Percentiles rank a stretch among this genome's conserved stretches.
phyloP scores from a whole-genome alignment of 352 stramenopile species.

The Globisporangium polare region DNA sequence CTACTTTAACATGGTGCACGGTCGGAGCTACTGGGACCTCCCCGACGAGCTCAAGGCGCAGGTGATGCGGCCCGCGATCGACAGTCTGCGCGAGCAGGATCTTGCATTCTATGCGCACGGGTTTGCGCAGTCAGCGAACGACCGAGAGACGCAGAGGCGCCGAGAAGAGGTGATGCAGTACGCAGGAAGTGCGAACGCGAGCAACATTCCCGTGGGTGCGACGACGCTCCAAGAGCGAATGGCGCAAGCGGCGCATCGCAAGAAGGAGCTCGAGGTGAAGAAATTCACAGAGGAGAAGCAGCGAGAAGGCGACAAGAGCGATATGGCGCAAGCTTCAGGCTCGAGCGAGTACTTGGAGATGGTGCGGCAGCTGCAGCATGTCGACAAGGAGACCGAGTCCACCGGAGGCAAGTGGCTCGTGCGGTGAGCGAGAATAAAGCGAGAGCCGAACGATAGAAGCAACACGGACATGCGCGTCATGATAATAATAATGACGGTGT shows the following conservation, averaged over 20 bases:
- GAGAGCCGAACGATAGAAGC: too few relatives aligned
- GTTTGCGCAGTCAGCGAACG: slow-evolving; percentile 3
- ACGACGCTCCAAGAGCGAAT: slow-evolving; percentile 56
- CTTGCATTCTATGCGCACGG: slow-evolving; percentile 14
- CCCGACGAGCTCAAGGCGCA: slow-evolving; percentile 42
- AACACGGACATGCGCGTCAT: background rate
- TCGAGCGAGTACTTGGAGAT: slow-evolving; percentile 61
- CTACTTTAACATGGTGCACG: slow-evolving; percentile 77
- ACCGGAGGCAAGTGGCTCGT: slow-evolving; percentile 70
- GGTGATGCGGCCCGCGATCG: slow-evolving; percentile 43
- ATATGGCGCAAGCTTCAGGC: background rate
- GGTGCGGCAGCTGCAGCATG: slow-evolving; percentile 58
- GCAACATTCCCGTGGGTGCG: slow-evolving; percentile 9
- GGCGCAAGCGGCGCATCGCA: slow-evolving; percentile 50
- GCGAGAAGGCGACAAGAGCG: slow-evolving; percentile 8
- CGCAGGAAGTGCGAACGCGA: slow-evolving; percentile 9
- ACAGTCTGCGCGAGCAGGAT: slow-evolving; percentile 48
- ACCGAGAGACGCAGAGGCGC: slow-evolving; percentile 33
- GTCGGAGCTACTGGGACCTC: slow-evolving; percentile 74
- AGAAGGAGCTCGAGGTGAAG: slow-evolving; percentile 42
- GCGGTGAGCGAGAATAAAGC: slow-evolving; percentile 28
- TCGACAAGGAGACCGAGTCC: slow-evolving; percentile 44
- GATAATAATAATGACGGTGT: slow-evolving; percentile 7
- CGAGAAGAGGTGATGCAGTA: slow-evolving; percentile 34
- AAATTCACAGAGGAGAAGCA: slow-evolving; percentile 12